A percentile compares a stretch with the other conserved stretches of the same genome.
These are phyloP conservation scores for Asclepias syriaca DNA, from an alignment of 257 asterid genomes.

Conservation along the genomic window DNA sequence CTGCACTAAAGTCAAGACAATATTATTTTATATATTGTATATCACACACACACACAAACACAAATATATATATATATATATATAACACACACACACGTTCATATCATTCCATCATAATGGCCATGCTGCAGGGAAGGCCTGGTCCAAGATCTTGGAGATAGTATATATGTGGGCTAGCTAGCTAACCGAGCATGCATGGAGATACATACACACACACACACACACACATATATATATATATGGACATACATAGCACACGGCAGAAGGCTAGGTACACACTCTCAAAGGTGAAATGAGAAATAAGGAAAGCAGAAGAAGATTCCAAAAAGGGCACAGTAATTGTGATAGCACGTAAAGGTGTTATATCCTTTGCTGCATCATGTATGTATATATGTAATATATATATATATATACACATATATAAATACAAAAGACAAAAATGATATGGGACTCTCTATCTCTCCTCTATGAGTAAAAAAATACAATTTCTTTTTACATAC, in stretches of 20 bases:
- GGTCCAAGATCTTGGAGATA: constrained; percentile 10
- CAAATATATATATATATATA: background rate
- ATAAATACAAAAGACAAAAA: constrained; percentile 24
- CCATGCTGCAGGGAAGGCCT: constrained; percentile 10
- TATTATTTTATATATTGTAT: background rate
- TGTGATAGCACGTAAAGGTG: constrained; percentile 49
- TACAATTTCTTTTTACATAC: constrained; percentile 10
- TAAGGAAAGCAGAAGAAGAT: constrained; percentile 39
- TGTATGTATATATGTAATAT: constrained; percentile 12
- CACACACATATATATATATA: constrained; percentile 3
- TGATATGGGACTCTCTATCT: constrained; percentile 6
- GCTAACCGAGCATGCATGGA: background rate
- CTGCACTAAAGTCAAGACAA: constrained; percentile 43
- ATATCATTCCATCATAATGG: constrained; percentile 34
- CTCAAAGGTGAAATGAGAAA: constrained; percentile 16
- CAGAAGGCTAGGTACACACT: background rate
- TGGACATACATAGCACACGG: background rate
- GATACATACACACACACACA: background rate
- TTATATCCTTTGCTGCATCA: constrained; percentile 27
- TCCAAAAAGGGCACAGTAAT: constrained; percentile 40
- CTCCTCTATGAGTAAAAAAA: constrained; percentile 20
- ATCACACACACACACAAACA: background rate
- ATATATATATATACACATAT: constrained; percentile 15
- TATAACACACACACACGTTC: constrained; percentile 7
- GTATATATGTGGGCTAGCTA: background rate